A percentile compares a stretch with the other conserved stretches of the same genome.
Evolutionary conservation across 768 basidiomycete genomes (phyloP).

Genomic region (Candolleomyces eurysporus): DNA sequence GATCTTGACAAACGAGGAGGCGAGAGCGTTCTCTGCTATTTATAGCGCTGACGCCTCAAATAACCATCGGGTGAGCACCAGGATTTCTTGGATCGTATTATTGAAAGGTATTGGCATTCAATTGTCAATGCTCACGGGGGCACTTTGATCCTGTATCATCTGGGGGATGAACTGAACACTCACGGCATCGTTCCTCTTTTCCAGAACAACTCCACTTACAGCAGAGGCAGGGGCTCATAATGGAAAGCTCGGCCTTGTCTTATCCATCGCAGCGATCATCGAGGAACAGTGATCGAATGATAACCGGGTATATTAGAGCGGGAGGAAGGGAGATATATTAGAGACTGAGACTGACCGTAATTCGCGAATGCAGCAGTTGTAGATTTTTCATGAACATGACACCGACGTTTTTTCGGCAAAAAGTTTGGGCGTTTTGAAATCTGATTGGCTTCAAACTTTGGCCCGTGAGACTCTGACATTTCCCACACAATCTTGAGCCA

Average conservation of each 20-base stretch:
- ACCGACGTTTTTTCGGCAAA: not conserved
- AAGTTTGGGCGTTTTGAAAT: not conserved
- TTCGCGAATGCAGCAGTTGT: no score
- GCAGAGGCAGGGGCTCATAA: no score
- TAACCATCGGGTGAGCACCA: not conserved
- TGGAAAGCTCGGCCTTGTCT: no score
- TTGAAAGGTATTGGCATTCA: not conserved
- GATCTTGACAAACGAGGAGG: slow-evolving; percentile 9
- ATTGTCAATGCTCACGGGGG: not conserved
- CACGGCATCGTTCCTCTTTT: no score
- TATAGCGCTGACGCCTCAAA: slow-evolving; percentile 6
- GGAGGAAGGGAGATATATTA: no score
- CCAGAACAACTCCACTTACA: no score
- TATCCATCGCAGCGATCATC: no score
- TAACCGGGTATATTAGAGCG: no score
- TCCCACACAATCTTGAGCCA: not conserved
- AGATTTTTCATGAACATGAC: not conserved
- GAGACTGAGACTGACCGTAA: no score
- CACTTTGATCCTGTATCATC: no score
- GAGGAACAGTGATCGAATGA: no score
- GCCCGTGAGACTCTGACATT: not conserved
- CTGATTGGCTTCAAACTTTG: not conserved
- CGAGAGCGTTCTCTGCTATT: slow-evolving; percentile 15
- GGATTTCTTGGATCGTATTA: not conserved
- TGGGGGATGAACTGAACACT: no score